Percentiles rank a stretch among this genome's conserved stretches.
These are phyloP conservation scores for Ensete glaucum DNA, from an alignment of 176 grass and related monocot genomes.

Conservation along the genomic window DNA sequence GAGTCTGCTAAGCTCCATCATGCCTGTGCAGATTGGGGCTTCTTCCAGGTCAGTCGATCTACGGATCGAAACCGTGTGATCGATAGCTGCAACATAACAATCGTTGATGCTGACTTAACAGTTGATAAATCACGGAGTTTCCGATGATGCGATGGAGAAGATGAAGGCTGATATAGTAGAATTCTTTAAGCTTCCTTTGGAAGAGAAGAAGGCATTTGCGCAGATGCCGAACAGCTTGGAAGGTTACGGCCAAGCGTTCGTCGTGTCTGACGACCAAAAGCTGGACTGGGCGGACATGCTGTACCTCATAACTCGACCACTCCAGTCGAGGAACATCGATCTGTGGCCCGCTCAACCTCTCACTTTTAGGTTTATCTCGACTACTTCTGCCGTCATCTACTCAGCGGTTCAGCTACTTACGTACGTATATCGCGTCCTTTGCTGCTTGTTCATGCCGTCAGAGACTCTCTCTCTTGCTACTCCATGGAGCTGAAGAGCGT, in stretches of 20 bases:
- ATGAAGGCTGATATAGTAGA: constrained; percentile 14
- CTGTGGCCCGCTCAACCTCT: constrained; percentile 22
- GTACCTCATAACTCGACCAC: constrained; percentile 21
- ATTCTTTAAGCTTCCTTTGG: constrained; percentile 32
- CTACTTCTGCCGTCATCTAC: background rate
- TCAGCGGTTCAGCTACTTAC: background rate
- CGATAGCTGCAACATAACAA: background rate
- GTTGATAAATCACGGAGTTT: constrained; percentile 27
- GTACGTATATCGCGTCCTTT: background rate
- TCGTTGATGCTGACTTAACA: constrained; percentile 2
- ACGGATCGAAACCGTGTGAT: background rate
- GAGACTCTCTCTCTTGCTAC: constrained; percentile 36
- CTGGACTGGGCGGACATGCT: constrained; percentile 37
- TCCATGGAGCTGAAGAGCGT: constrained; percentile 31
- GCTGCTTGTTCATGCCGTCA: constrained; percentile 1
- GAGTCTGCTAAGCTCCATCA: constrained; percentile 19
- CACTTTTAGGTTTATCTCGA: constrained; percentile 19
- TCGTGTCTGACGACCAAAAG: constrained; percentile 32
- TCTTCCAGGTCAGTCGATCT: constrained; percentile 45
- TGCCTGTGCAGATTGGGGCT: constrained; percentile 50
- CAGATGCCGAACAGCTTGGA: constrained; percentile 20
- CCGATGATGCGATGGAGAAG: constrained; percentile 10
- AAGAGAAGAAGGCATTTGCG: constrained; percentile 25
- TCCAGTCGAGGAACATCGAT: background rate
- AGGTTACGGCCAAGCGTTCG: constrained; percentile 34